These are phyloP conservation scores for Vaccinium macrocarpon DNA, from an alignment of 148 eudicot species.

Conservation along the genomic window DNA sequence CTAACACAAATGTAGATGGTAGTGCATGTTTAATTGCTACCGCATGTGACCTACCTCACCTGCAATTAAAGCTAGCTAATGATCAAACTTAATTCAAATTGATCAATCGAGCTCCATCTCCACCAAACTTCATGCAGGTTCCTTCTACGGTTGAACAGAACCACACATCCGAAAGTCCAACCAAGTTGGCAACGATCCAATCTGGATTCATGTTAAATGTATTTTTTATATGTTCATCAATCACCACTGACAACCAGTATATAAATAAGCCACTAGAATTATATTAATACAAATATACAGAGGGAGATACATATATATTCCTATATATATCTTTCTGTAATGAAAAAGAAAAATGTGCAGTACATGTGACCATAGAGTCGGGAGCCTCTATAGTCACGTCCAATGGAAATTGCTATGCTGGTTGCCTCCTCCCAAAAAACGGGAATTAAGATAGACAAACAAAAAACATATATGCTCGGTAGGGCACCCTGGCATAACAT, in stretches of 20 bases:
- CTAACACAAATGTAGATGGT: background rate
- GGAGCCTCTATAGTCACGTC: too few relatives aligned
- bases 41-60: background rate
- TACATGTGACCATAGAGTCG: background rate
- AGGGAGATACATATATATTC: too few relatives aligned
- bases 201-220: background rate
- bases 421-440: too few relatives aligned
- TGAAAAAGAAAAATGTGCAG: background rate
- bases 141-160: background rate
- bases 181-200: background rate
- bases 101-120: background rate
- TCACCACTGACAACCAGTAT: background rate
- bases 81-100: background rate
- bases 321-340: background rate
- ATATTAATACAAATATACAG: background rate
- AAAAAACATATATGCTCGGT: background rate
- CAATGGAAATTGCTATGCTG: too few relatives aligned
- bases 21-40: too few relatives aligned
- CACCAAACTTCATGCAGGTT: background rate
- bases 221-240: background rate
- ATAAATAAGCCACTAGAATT: background rate
- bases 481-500: constrained; percentile 4
- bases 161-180: background rate
- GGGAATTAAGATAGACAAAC: background rate
- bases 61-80: background rate